phyloP scores from a whole-genome alignment of 805 yeast species.

The Lachancea mirantina region DNA sequence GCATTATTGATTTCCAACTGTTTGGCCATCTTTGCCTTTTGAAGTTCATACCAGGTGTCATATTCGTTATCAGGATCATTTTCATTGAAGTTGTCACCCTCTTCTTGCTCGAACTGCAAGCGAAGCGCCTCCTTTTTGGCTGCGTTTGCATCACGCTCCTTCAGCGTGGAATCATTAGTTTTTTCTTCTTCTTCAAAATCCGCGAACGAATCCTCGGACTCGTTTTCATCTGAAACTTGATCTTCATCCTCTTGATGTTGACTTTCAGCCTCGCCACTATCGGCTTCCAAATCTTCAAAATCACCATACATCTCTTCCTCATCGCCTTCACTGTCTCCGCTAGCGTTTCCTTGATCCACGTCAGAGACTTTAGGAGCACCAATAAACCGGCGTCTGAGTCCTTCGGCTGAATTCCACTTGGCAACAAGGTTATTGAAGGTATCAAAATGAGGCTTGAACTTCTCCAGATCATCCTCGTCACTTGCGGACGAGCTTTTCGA shows the following conservation, averaged over 20 bases:
- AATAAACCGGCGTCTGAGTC: conserved; percentile 28
- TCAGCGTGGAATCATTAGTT: conserved; percentile 50
- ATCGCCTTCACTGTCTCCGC: conserved; percentile 36
- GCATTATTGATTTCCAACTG: conserved; percentile 90
- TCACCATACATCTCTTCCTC: conserved; percentile 50
- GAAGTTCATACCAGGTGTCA: conserved; percentile 96
- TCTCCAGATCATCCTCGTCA: conserved; percentile 26
- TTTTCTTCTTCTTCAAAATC: conserved; percentile 37
- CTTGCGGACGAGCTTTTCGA: conserved; percentile 6
- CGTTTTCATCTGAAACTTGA: conserved; percentile 20
- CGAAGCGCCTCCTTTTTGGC: conserved; percentile 83
- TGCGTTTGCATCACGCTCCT: conserved; percentile 75
- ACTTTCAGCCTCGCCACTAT: conserved; percentile 18
- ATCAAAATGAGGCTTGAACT: conserved; percentile 30
- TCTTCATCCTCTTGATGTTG: conserved; percentile 9
- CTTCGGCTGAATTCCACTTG: conserved; percentile 26
- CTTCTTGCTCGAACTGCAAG: conserved; percentile 72
- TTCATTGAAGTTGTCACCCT: conserved; percentile 62
- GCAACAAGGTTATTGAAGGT: conserved; percentile 26
- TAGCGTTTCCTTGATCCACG: conserved; percentile 26
- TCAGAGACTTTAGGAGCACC: conserved; percentile 25
- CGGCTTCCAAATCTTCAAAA: conserved; percentile 46
- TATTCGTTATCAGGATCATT: conserved; percentile 80
- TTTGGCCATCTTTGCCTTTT: conserved; percentile 93
- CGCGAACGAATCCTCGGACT: conserved; percentile 34